These are phyloP conservation scores for Chaetomium globosum DNA, from an alignment of 2,329 filamentous ascomycete genomes.

Conservation along the genomic window DNA sequence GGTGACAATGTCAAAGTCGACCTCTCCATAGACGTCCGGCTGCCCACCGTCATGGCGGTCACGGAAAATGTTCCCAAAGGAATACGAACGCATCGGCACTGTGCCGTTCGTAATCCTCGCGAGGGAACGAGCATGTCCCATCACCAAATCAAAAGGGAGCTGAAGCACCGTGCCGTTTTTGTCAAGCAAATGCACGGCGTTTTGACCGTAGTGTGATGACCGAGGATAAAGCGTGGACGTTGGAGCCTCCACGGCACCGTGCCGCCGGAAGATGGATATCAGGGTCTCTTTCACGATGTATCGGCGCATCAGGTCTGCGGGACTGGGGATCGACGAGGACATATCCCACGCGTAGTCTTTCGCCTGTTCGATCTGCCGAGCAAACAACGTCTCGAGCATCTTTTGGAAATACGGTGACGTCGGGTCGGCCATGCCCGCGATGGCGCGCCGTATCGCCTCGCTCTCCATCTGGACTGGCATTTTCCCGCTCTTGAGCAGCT, in stretches of 20 bases:
- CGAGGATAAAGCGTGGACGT: conserved; percentile 78
- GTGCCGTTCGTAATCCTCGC: conserved; percentile 67
- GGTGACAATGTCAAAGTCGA: conserved; percentile 96
- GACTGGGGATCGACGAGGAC: conserved; percentile 56
- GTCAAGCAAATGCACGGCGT: conserved; percentile 79
- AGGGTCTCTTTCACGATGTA: conserved; percentile 74
- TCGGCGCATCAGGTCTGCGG: conserved; percentile 68
- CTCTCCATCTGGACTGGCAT: conserved; percentile 91
- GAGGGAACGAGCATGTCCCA: conserved; percentile 83
- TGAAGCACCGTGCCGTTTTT: conserved; percentile 85
- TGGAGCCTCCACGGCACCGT: conserved; percentile 82
- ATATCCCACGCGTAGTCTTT: conserved; percentile 82
- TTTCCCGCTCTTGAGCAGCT: conserved; percentile 82
- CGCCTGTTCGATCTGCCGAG: conserved; percentile 72
- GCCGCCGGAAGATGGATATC: conserved; percentile 77
- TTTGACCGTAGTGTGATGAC: conserved; percentile 74
- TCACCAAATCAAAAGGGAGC: conserved; percentile 88
- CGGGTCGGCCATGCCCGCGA: conserved; percentile 79
- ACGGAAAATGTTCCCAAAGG: conserved; percentile 86
- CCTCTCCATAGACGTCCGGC: conserved; percentile 80
- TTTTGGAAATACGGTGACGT: conserved; percentile 87
- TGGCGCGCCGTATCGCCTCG: conserved; percentile 80
- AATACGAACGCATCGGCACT: conserved; percentile 73
- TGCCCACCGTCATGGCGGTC: conserved; percentile 78
- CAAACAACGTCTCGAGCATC: conserved; percentile 83